These are phyloP conservation scores for Cladophialophora yegresii DNA, from an alignment of 2,329 filamentous ascomycete genomes.

Conservation along the genomic window DNA sequence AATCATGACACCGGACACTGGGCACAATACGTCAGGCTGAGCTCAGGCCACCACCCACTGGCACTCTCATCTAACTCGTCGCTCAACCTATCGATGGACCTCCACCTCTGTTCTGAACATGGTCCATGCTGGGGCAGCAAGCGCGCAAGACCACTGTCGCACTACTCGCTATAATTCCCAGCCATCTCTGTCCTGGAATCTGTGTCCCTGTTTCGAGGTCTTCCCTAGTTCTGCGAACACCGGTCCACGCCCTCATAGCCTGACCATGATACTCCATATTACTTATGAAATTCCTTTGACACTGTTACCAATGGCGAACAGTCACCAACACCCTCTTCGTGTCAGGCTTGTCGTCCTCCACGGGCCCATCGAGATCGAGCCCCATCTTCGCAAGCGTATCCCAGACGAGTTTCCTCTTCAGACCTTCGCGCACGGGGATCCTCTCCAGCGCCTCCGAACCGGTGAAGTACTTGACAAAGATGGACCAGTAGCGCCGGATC, in stretches of 20 bases:
- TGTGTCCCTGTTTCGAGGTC: too few relatives aligned
- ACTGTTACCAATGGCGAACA: constrained; percentile 32
- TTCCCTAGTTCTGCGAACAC: not conserved
- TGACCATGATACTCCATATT: not conserved
- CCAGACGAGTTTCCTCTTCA: constrained; percentile 72
- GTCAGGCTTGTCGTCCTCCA: constrained; percentile 32
- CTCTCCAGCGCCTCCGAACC: constrained; percentile 81
- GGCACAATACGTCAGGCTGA: too few relatives aligned
- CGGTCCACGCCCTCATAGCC: not conserved
- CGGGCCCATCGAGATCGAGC: constrained; percentile 43
- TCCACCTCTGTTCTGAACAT: too few relatives aligned
- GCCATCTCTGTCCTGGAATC: too few relatives aligned
- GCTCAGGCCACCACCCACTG: too few relatives aligned
- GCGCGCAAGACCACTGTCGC: too few relatives aligned
- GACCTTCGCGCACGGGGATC: constrained; percentile 78
- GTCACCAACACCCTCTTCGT: constrained; percentile 32
- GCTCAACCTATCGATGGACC: too few relatives aligned
- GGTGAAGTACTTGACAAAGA: constrained; percentile 83
- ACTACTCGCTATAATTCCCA: too few relatives aligned
- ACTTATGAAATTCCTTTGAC: not conserved
- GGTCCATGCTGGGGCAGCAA: too few relatives aligned
- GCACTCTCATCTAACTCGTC: too few relatives aligned
- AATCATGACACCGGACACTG: too few relatives aligned
- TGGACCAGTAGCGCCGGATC: constrained; percentile 68
- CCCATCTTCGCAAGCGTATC: constrained; percentile 64